phyloP scores from a whole-genome alignment of 768 basidiomycete genomes.

The Pisolithus microcarpus region DNA sequence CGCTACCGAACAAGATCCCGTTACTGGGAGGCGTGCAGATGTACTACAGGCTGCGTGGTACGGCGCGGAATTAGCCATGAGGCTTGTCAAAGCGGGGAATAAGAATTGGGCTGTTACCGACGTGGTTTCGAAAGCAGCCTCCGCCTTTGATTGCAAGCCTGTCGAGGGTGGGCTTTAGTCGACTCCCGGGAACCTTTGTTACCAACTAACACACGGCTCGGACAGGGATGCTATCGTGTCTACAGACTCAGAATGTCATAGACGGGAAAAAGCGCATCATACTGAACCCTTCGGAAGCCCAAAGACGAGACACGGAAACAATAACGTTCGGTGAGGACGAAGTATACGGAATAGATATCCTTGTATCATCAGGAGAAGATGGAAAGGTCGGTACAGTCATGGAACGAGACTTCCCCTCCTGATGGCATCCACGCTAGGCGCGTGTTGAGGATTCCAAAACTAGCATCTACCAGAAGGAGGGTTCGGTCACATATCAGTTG shows the following conservation, averaged over 20 bases:
- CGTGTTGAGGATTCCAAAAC: conserved; percentile 85
- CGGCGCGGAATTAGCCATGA: conserved; percentile 89
- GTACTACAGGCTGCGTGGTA: conserved; percentile 90
- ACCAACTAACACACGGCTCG: background rate
- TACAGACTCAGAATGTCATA: conserved; percentile 89
- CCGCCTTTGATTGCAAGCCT: conserved; percentile 79
- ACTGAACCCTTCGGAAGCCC: conserved; percentile 77
- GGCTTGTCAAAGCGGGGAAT: conserved; percentile 83
- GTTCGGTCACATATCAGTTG: conserved; percentile 82
- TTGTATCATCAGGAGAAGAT: conserved; percentile 81
- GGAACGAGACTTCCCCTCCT: background rate
- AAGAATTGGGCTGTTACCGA: conserved; percentile 97
- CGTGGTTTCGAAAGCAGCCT: conserved; percentile 63
- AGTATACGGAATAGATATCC: conserved; percentile 90
- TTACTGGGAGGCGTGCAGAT: conserved; percentile 83
- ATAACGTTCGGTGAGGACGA: conserved; percentile 87
- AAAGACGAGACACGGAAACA: conserved; percentile 81
- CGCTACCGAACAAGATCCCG: conserved; percentile 62
- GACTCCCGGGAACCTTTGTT: background rate
- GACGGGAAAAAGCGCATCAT: conserved; percentile 97
- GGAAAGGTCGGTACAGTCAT: conserved; percentile 59
- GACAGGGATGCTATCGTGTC: conserved; percentile 88
- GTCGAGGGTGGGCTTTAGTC: conserved; percentile 64
- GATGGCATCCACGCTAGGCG: conserved; percentile 44
- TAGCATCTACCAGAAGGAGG: conserved; percentile 87